phyloP scores from a whole-genome alignment of 495 filamentous ascomycete genomes.

The Lichenothelia convexa region DNA sequence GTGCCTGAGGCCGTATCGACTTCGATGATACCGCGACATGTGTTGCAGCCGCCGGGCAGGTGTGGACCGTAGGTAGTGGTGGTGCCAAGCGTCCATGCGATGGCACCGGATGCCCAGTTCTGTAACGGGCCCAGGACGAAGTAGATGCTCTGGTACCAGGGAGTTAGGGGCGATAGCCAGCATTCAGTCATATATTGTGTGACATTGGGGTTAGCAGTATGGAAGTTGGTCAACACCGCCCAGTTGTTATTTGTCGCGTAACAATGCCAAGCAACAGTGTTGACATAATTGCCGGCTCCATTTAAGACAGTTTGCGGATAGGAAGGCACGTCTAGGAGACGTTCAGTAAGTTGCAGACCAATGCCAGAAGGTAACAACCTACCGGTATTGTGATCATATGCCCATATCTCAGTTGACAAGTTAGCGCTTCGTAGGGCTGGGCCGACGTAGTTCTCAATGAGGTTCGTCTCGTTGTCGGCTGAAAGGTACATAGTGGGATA shows the following conservation, averaged over 20 bases:
- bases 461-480: too few species aligned
- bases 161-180: constrained; percentile 28
- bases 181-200: constrained; percentile 43
- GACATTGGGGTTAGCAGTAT: constrained; percentile 25
- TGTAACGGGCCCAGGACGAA: constrained; percentile 38
- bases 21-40: constrained; percentile 32
- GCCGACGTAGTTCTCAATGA: too few species aligned
- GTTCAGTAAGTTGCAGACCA: too few species aligned
- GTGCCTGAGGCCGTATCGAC: constrained; percentile 22
- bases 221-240: constrained; percentile 31
- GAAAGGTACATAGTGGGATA: too few species aligned
- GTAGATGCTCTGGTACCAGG: constrained; percentile 32
- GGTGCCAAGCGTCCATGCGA: constrained; percentile 37
- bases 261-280: too few species aligned
- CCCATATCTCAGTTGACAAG: too few species aligned
- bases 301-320: too few species aligned
- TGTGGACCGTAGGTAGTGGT: constrained; percentile 33
- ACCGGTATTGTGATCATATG: too few species aligned
- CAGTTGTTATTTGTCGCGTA: constrained; percentile 31
- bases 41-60: constrained; percentile 30
- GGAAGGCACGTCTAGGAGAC: too few species aligned
- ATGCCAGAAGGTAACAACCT: too few species aligned
- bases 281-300: too few species aligned
- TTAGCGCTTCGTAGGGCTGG: too few species aligned
- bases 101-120: constrained; percentile 35